These are phyloP conservation scores for Lomentospora prolificans DNA, from an alignment of 2,329 filamentous ascomycete species.

Conservation along the genomic window DNA sequence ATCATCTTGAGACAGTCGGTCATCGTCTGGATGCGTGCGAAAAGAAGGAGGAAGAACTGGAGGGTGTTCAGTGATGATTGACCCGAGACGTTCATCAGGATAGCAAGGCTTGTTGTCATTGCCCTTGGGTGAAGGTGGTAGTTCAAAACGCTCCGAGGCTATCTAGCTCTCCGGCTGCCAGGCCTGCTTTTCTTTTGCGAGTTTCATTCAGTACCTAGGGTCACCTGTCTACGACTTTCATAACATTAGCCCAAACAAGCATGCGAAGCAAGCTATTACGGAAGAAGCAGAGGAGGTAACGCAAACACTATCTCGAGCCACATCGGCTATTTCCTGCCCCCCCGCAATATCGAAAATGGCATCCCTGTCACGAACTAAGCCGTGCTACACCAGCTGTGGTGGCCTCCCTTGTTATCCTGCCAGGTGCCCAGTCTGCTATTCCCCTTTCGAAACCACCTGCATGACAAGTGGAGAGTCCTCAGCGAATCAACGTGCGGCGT, in stretches of 20 bases:
- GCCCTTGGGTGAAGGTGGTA: too few species aligned
- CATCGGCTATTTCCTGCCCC: neutral
- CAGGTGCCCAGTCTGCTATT: neutral
- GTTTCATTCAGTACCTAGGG: too few species aligned
- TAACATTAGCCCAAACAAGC: too few species aligned
- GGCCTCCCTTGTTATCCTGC: neutral
- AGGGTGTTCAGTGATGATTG: neutral
- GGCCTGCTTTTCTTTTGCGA: too few species aligned
- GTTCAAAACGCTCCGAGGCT: too few species aligned
- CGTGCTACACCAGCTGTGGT: neutral
- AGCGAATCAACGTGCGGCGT: neutral
- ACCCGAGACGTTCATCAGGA: too few species aligned
- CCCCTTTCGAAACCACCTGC: constrained; percentile 3
- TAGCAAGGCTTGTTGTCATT: too few species aligned
- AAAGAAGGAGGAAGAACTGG: neutral
- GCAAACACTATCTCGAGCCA: neutral
- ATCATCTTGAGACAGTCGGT: neutral
- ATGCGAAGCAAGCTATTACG: too few species aligned
- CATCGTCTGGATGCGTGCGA: neutral
- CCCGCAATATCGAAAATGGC: neutral
- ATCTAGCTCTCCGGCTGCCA: too few species aligned
- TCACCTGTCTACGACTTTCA: too few species aligned
- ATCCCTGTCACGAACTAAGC: neutral
- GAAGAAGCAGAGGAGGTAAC: neutral
- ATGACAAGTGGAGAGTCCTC: neutral